These are phyloP conservation scores for Dioscorea alata DNA, from an alignment of 106 monocot species.

Conservation along the genomic window DNA sequence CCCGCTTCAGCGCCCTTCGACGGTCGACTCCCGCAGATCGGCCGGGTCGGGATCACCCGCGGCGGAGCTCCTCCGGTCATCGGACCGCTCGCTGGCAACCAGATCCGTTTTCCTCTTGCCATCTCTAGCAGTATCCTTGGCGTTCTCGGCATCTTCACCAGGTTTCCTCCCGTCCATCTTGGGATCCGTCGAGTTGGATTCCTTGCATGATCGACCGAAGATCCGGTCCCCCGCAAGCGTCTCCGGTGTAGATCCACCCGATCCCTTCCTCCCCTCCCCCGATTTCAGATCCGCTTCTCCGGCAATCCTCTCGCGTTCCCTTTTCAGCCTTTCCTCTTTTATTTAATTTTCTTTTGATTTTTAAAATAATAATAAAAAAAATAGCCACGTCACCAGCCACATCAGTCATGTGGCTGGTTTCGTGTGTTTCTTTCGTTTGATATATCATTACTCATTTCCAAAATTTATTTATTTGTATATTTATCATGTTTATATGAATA, in stretches of 20 bases:
- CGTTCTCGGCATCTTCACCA: background rate
- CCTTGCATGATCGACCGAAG: no score
- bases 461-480: no score
- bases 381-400: no score
- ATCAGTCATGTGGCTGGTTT: no score
- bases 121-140: background rate
- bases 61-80: conserved; percentile 23
- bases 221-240: no score
- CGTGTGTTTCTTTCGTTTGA: no score
- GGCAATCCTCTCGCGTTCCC: conserved; percentile 34
- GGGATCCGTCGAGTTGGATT: no score
- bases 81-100: conserved; percentile 13
- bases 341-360: background rate
- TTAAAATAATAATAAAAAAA: conserved; percentile 18
- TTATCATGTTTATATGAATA: no score
- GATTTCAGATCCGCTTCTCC: background rate
- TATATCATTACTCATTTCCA: no score
- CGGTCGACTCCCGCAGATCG: conserved; percentile 6
- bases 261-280: no score
- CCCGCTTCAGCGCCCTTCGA: conserved; percentile 11
- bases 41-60: conserved; percentile 7
- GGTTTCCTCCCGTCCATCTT: background rate
- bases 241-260: no score
- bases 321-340: conserved; percentile 45
- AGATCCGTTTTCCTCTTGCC: conserved; percentile 9